Evolutionary conservation across 1,284 basidiomycete genomes (phyloP).

Genomic region (Ustilago hordei): DNA sequence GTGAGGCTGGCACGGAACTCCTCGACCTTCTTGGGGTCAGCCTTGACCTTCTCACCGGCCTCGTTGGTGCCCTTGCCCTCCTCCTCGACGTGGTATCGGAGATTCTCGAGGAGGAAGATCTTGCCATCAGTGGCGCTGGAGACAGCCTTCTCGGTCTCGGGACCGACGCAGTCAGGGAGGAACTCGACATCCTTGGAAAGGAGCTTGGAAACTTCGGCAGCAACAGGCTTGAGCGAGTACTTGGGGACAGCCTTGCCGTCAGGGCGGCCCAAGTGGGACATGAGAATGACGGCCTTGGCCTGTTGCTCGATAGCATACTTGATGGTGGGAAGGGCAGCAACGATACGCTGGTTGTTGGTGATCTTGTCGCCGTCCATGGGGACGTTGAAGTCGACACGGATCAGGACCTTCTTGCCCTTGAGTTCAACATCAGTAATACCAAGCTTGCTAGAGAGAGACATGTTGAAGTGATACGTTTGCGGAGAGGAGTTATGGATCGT

Average conservation of each 20-base stretch:
- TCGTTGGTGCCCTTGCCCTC: constrained; percentile 94
- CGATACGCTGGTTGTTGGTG: constrained; percentile 95
- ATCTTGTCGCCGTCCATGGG: constrained; percentile 85
- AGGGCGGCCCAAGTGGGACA: constrained; percentile 98
- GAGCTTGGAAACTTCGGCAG: constrained; percentile 71
- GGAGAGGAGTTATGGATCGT: neutral
- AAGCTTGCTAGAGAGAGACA: constrained; percentile 90
- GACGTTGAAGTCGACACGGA: constrained; percentile 92
- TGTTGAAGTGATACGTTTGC: constrained; percentile 71
- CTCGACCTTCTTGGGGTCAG: constrained; percentile 83
- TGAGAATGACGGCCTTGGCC: constrained; percentile 86
- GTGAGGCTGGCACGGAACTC: constrained; percentile 90
- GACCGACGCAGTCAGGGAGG: constrained; percentile 86
- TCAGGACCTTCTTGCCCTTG: constrained; percentile 83
- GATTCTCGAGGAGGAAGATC: constrained; percentile 93
- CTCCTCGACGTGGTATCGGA: constrained; percentile 98
- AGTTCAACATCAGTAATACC: constrained; percentile 89
- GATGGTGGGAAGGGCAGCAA: constrained; percentile 94
- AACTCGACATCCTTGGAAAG: constrained; percentile 76
- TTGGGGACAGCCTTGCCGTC: constrained; percentile 90
- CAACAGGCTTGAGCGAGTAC: constrained; percentile 91
- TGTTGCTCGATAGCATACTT: constrained; percentile 91
- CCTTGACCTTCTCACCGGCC: constrained; percentile 92
- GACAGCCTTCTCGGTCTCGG: constrained; percentile 82
- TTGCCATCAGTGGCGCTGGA: constrained; percentile 79